Base-by-base conservation (phyloP, 2,329 filamentous ascomycete genomes). In the Xylariomycetidae sp. region DNA sequence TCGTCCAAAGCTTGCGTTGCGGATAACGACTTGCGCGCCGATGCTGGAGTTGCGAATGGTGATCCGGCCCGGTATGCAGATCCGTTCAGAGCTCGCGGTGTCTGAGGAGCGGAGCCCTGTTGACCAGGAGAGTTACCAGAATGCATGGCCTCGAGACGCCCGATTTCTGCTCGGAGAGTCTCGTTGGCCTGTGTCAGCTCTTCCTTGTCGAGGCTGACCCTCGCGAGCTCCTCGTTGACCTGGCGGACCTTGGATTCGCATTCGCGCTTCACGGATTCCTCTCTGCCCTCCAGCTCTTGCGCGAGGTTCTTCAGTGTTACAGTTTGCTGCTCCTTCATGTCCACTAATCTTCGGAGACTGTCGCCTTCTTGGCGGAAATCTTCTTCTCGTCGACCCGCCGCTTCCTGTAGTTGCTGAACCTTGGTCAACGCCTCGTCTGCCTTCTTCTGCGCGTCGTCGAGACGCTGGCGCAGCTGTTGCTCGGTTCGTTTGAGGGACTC, bases 301-400 rank as follows among this genome's bases (percentile, higher is more conserved):
- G 88, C 65, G 30, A 83, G 76, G 37, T 77, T 74, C 53, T 79
- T 77, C 47, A 85, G 77, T 10, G 82, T 85, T 37, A 82, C 72
- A 19, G 82, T 79, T 33, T 84, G 79, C 51, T 89, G 80, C 38
- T 85, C 75, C 45, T 86, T 85, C 53, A 93, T 73, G 42, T 95
- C 82, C 3, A 88, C 85, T 14, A 98, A 72, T 27, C 92, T 78
- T 38, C 77, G 79, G 17, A 84, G 79, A 42, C 82, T 82, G 44
- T 93, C 87, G 6, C 95, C 70, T 56, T 96, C 89, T 35, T 89
- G 80, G 48, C 82, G 79, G 67, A 92, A 93, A 40, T 82, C 82
- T 55, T 95, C 84, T 40, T 94, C 81, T n/a, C 80, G 79, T 34
- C 85, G 77, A 2, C 85, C 82, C 17, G 84, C 82, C 14, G 85